Percentiles rank a stretch among this genome's conserved stretches.
These are phyloP conservation scores for Ustilago loliicola DNA, from an alignment of 1,284 basidiomycete species.

Conservation along the genomic window DNA sequence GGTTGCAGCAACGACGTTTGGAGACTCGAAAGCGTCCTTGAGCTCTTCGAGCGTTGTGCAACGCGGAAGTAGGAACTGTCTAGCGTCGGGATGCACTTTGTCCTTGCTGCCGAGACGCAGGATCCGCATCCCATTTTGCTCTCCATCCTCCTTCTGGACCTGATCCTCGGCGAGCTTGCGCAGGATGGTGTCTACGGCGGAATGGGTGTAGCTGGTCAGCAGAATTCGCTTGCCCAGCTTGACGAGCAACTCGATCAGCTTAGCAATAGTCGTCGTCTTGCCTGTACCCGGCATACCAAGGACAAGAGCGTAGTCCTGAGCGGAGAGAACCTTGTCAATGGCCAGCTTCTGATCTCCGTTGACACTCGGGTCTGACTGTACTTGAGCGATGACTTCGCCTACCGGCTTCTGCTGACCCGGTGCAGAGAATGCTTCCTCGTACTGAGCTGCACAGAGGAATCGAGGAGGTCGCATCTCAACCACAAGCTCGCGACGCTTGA, in stretches of 20 bases:
- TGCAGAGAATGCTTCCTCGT: slow-evolving; percentile 2
- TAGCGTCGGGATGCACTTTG: slow-evolving; percentile 77
- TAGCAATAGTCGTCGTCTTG: slow-evolving; percentile 94
- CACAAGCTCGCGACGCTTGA: slow-evolving; percentile 78
- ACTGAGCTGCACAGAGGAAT: slow-evolving; percentile 72
- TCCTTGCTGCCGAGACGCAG: slow-evolving; percentile 89
- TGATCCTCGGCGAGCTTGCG: slow-evolving; percentile 79
- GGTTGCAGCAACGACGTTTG: slow-evolving; percentile 94
- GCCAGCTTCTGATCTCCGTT: slow-evolving; percentile 84
- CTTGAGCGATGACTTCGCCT: background rate
- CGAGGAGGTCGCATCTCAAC: slow-evolving; percentile 83
- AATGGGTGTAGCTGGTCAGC: slow-evolving; percentile 94
- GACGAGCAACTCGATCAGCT: slow-evolving; percentile 85
- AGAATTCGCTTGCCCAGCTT: slow-evolving; percentile 86
- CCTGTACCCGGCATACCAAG: slow-evolving; percentile 99
- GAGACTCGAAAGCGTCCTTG: slow-evolving; percentile 83
- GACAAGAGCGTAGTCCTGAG: slow-evolving; percentile 90
- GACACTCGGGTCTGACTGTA: slow-evolving; percentile 71
- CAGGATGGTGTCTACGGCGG: slow-evolving; percentile 95
- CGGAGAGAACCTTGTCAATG: slow-evolving; percentile 80
- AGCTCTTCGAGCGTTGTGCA: slow-evolving; percentile 71
- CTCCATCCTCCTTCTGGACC: slow-evolving; percentile 6
- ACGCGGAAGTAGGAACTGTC: slow-evolving; percentile 78
- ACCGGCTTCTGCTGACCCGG: background rate
- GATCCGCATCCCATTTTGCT: slow-evolving; percentile 71